phyloP scores from a whole-genome alignment of 139 green algal species.

The Gonium pectorale region DNA sequence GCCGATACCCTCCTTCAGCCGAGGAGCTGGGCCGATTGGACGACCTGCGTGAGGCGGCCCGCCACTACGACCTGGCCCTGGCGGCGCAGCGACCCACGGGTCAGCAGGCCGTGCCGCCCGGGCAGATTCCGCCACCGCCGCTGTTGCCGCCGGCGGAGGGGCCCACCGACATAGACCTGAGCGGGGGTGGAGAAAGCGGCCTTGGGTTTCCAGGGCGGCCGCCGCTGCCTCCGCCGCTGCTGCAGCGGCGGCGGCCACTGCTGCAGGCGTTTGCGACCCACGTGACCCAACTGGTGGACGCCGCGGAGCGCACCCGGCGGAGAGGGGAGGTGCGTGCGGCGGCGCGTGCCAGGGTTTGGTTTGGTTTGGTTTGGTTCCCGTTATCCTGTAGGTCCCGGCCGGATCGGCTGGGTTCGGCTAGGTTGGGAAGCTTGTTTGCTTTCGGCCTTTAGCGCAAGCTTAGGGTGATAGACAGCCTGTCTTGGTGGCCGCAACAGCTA shows the following conservation, averaged over 20 bases:
- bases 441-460: no score
- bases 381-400: no score
- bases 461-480: no score
- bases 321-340: background rate
- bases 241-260: background rate
- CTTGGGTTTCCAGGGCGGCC: background rate
- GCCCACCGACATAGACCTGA: no score
- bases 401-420: no score
- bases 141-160: no score
- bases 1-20: background rate
- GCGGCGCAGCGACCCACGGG: background rate
- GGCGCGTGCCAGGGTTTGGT: no score
- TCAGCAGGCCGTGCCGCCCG: background rate
- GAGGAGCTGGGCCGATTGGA: background rate
- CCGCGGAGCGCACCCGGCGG: background rate
- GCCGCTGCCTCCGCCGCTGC: background rate
- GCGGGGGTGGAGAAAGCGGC: no score
- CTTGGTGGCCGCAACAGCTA: no score
- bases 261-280: background rate
- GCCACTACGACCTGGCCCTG: background rate
- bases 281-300: background rate
- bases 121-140: background rate
- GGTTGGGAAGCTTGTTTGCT: no score
- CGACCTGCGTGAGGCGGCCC: background rate
- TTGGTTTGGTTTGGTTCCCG: no score